Evolutionary conservation across 306 rosid genomes (phyloP).

Genomic region (Spatholobus suberectus): DNA sequence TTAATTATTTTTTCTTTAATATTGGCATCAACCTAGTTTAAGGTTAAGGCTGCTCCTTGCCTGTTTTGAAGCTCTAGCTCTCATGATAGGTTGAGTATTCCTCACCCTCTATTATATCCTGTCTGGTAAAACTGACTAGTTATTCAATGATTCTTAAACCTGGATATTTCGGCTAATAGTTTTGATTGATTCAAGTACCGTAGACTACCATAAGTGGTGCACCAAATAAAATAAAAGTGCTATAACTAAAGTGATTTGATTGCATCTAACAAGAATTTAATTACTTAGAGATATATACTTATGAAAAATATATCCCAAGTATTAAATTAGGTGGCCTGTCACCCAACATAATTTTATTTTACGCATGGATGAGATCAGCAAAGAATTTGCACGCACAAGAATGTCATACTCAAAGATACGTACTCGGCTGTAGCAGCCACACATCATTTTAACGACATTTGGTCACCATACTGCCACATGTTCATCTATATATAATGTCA

Average conservation of each 20-base stretch:
- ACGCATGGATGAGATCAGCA: background rate
- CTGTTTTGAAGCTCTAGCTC: background rate
- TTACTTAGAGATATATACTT: slow-evolving; percentile 56
- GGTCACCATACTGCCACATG: slow-evolving; percentile 6
- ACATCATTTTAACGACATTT: background rate
- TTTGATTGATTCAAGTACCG: background rate
- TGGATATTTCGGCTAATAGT: background rate
- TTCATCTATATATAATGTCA: background rate
- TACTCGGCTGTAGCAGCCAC: slow-evolving; percentile 12
- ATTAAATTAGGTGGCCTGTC: slow-evolving; percentile 57
- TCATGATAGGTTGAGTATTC: background rate
- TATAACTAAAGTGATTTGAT: slow-evolving; percentile 40
- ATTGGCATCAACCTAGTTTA: no score
- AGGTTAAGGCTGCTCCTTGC: background rate
- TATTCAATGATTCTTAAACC: background rate
- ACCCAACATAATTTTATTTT: background rate
- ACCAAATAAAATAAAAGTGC: background rate
- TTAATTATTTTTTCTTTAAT: no score
- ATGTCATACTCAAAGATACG: slow-evolving; percentile 45
- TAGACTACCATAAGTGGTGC: background rate
- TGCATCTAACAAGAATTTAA: slow-evolving; percentile 57
- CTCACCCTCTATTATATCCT: background rate
- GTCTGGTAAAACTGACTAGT: background rate
- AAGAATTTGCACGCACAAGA: slow-evolving; percentile 5
- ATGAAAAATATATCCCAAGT: slow-evolving; percentile 10